These are phyloP conservation scores for Leishmania guyanensis DNA, from an alignment of 208 protist genomes.

Conservation along the genomic window DNA sequence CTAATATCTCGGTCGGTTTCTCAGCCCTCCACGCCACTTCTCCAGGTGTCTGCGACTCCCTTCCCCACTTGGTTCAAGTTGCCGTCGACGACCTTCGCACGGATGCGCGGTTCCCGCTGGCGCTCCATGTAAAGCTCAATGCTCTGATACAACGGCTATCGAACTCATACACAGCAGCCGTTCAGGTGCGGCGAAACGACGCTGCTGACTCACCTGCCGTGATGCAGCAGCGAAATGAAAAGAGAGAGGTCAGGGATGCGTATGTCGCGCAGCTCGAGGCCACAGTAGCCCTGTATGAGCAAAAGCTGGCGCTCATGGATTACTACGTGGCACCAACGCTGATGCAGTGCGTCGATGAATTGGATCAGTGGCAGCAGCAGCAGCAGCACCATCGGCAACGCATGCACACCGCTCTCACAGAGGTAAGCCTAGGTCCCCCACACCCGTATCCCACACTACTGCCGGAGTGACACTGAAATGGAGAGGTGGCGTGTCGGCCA, in stretches of 20 bases:
- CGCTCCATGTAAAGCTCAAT: slow-evolving; percentile 6
- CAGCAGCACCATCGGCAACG: not conserved
- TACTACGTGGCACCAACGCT: slow-evolving; percentile 39
- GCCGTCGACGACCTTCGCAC: slow-evolving; percentile 3
- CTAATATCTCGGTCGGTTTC: not conserved
- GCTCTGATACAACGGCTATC: not conserved
- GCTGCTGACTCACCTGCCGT: not conserved
- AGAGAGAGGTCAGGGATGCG: slow-evolving; percentile 20
- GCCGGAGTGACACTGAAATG: not conserved
- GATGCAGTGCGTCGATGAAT: slow-evolving; percentile 29
- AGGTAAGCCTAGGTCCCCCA: not conserved
- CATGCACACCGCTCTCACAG: not conserved
- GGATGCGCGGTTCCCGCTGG: slow-evolving; percentile 5
- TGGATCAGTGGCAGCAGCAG: slow-evolving; percentile 23
- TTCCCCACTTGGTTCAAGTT: not conserved
- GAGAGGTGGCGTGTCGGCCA: not conserved
- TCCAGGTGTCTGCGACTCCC: not conserved
- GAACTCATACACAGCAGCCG: not conserved
- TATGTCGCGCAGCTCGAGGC: slow-evolving; percentile 30
- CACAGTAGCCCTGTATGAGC: slow-evolving; percentile 36
- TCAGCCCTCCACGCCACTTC: not conserved
- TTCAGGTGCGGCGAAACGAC: not conserved
- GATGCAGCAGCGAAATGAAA: slow-evolving; percentile 7
- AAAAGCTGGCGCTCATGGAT: slow-evolving; percentile 40
- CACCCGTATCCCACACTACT: not conserved